These are phyloP conservation scores for Penicillium sumatraense DNA, from an alignment of 2,329 filamentous ascomycete species.

Conservation along the genomic window DNA sequence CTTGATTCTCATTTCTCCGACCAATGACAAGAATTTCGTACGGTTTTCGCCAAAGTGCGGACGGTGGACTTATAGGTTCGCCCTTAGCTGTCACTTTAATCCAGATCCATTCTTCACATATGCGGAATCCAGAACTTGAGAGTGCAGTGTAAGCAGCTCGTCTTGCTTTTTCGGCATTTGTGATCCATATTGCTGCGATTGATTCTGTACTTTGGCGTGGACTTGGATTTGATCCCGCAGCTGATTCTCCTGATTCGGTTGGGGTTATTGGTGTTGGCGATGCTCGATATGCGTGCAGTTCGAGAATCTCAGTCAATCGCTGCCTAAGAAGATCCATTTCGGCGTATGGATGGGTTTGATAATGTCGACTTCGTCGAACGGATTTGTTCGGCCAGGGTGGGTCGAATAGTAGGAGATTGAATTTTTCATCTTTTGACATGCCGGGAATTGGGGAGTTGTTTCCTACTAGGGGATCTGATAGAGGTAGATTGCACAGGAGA, in stretches of 20 bases:
- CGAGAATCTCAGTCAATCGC: slow-evolving; percentile 51
- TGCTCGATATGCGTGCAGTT: slow-evolving; percentile 43
- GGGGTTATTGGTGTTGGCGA: no score
- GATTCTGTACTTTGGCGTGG: slow-evolving; percentile 25
- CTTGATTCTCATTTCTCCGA: slow-evolving; percentile 17
- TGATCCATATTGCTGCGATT: slow-evolving; percentile 64
- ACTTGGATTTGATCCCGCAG: not conserved
- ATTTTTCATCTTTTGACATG: slow-evolving; percentile 42
- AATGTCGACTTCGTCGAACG: slow-evolving; percentile 57
- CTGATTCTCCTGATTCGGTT: not conserved
- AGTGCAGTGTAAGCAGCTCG: slow-evolving; percentile 51
- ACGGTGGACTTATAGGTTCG: slow-evolving; percentile 56
- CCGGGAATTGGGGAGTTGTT: slow-evolving; percentile 32
- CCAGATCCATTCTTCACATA: slow-evolving; percentile 68
- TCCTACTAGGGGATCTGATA: slow-evolving; percentile 13
- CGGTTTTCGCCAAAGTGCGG: slow-evolving; percentile 62
- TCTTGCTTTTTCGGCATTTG: slow-evolving; percentile 60
- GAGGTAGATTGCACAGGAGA: slow-evolving; percentile 45
- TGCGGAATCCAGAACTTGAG: slow-evolving; percentile 50
- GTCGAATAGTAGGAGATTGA: slow-evolving; percentile 65
- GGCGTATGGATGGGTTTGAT: slow-evolving; percentile 42
- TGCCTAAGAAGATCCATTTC: slow-evolving; percentile 34
- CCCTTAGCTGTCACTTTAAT: slow-evolving; percentile 62
- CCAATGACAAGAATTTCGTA: slow-evolving; percentile 64
- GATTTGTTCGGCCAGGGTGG: slow-evolving; percentile 69